phyloP scores from a whole-genome alignment of 768 basidiomycete species.

The Phylloporus scabripes region DNA sequence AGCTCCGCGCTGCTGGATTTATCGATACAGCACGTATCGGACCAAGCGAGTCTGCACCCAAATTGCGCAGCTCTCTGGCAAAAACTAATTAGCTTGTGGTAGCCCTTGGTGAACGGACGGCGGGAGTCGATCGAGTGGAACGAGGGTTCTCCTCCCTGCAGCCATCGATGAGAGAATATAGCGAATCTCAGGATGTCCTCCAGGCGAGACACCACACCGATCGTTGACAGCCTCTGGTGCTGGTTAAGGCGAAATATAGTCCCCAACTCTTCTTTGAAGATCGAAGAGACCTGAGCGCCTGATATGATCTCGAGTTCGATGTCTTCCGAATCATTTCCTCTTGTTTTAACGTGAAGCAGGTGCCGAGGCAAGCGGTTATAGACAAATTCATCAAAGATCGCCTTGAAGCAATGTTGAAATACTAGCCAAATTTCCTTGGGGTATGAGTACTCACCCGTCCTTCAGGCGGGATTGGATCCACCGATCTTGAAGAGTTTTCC shows the following conservation, averaged over 20 bases:
- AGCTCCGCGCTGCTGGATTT: conserved; percentile 15
- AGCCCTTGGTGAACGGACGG: conserved; percentile 5
- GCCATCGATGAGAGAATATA: conserved; percentile 16
- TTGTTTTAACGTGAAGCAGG: conserved; percentile 2
- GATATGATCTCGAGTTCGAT: conserved; percentile 7
- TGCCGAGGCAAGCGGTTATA: conserved; percentile 10
- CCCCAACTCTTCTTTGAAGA: conserved; percentile 7
- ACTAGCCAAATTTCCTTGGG: background rate
- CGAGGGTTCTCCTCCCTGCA: conserved; percentile 6
- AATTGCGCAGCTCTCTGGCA: conserved; percentile 6
- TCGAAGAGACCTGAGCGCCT: background rate
- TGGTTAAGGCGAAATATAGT: conserved; percentile 3
- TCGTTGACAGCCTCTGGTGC: background rate
- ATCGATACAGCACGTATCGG: conserved; percentile 14
- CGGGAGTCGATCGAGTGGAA: conserved; percentile 1
- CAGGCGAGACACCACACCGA: conserved; percentile 1
- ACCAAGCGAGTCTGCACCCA: conserved; percentile 14
- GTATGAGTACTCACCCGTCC: conserved; percentile 10
- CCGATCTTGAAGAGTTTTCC: background rate
- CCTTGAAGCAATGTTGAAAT: background rate
- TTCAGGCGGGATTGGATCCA: background rate
- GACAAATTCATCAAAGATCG: conserved; percentile 12
- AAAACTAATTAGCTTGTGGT: conserved; percentile 11
- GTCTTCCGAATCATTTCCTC: background rate
- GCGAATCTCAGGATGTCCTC: conserved; percentile 7